Evolutionary conservation across 192 early-diverging fungal species (phyloP).

Genomic region (Dispira parvispora): DNA sequence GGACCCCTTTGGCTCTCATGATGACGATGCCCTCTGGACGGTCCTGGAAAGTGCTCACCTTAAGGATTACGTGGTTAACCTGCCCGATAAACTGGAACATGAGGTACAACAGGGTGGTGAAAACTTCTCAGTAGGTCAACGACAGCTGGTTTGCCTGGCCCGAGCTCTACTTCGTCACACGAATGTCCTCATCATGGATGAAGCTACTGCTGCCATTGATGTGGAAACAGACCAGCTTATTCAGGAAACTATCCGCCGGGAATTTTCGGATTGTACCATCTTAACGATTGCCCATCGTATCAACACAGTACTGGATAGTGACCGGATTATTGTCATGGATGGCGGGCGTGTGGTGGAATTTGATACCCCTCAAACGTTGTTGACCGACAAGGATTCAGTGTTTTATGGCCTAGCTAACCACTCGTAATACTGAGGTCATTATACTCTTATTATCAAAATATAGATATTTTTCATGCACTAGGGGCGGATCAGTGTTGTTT

Average conservation of each 20-base stretch:
- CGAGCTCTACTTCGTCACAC: conserved; percentile 54
- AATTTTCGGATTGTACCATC: conserved; percentile 61
- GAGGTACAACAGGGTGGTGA: conserved; percentile 61
- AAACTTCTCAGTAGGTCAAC: conserved; percentile 66
- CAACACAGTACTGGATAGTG: conserved; percentile 60
- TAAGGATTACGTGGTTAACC: conserved; percentile 36
- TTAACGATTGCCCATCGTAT: conserved; percentile 70
- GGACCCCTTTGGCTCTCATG: conserved; percentile 24
- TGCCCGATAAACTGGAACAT: conserved; percentile 46
- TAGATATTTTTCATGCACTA: no score
- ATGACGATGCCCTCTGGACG: conserved; percentile 43
- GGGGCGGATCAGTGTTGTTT: no score
- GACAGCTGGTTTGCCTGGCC: conserved; percentile 53
- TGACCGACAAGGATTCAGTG: conserved; percentile 21
- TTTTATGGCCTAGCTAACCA: conserved; percentile 13
- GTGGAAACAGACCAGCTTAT: conserved; percentile 43
- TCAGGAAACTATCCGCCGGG: conserved; percentile 51
- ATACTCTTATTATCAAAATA: no score
- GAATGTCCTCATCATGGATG: conserved; percentile 67
- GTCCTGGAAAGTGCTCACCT: conserved; percentile 50
- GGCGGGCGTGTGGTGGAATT: conserved; percentile 50
- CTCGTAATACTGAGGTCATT: no score
- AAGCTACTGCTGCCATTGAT: conserved; percentile 63
- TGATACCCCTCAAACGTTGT: conserved; percentile 41
- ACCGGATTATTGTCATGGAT: conserved; percentile 61